Percentiles rank a stretch among this genome's conserved stretches.
Evolutionary conservation across 2,329 filamentous ascomycete genomes (phyloP).

Genomic region (Sordariomycetes sp.): DNA sequence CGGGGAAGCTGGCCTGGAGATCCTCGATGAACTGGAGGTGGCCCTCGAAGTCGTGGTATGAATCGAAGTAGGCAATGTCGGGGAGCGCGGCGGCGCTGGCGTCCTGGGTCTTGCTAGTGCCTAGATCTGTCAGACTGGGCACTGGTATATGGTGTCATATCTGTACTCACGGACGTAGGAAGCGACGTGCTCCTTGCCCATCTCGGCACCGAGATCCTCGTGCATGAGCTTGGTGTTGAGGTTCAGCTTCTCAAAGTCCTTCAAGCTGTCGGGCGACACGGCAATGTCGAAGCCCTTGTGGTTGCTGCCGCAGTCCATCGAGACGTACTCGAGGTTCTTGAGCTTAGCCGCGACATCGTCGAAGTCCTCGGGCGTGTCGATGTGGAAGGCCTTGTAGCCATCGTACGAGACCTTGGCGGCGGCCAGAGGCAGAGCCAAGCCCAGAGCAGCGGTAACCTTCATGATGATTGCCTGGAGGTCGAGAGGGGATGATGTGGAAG

Average conservation of each 20-base stretch:
- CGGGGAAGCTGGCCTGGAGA: constrained; percentile 30
- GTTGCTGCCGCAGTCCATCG: constrained; percentile 19
- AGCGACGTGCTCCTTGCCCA: constrained; percentile 23
- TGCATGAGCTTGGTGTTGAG: constrained; percentile 25
- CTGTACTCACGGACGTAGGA: constrained; percentile 17
- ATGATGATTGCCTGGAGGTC: not conserved
- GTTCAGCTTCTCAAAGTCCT: constrained; percentile 20
- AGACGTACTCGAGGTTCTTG: constrained; percentile 20
- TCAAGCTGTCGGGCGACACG: constrained; percentile 23
- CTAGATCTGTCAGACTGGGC: not conserved
- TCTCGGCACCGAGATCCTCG: constrained; percentile 27
- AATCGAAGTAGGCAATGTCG: constrained; percentile 27
- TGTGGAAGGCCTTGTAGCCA: constrained; percentile 34
- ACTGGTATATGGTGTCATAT: not conserved
- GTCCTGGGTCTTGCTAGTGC: constrained; percentile 1
- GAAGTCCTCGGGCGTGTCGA: constrained; percentile 24
- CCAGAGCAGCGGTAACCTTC: constrained; percentile 1
- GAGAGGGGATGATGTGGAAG: not conserved
- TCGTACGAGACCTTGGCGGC: constrained; percentile 33
- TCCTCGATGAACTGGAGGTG: constrained; percentile 38
- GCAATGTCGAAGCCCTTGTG: constrained; percentile 25
- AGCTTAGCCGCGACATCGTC: constrained; percentile 16
- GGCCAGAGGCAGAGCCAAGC: constrained; percentile 23
- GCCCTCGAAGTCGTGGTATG: constrained; percentile 42
- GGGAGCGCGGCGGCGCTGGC: constrained; percentile 3